Base-by-base conservation (phyloP, 2,329 filamentous ascomycete species). In the Microthyrium microscopicum region DNA sequence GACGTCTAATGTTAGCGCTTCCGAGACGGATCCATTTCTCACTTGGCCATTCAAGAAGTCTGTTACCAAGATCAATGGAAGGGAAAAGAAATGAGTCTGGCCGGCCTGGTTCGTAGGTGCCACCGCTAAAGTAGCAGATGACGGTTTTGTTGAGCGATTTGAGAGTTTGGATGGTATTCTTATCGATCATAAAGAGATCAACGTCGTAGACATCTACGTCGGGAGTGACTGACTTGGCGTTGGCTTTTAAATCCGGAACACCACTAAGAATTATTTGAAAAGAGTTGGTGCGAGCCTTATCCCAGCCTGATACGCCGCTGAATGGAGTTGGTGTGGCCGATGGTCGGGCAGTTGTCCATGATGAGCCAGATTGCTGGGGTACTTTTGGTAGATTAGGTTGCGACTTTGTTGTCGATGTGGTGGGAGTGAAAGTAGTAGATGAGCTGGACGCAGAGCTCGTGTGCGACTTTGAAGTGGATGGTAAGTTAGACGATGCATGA, bases 91-190 rank as follows among this genome's bases (percentile, higher is more conserved):
- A 47, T 13, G 62, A 59, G 46, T 82, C 77, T 1, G 61, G 52
- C 3, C 76, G 62, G 57, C 64, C 70, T 32, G 70, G 48, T 51
- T 82, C 77, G 43, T 67, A 79, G 6, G 69, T 74, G 2, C 77
- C 77, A 0, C 73, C 75, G 32, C 70, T 76, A 56, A 82, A 82
- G 54, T 83, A 82, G 57, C 77, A 83, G 38, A 82, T 29, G 5
- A 26, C 25, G 7, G 24, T 35, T 26, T 35, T 35, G 2, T 24
- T 24, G 8, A 35, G 26, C 6, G 25, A 13, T 19, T 29, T 28
- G 25, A 35, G 9, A 15, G 33, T 26, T 15, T 35, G 18, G 16
- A 35, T 29, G 4, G 33, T 35, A 13, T 29, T 20, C 26, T 29
- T 29, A 6, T 20, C n/a, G 19, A 21, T 35, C n/a, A 17, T 24